Evolutionary conservation across 306 rosid genomes (phyloP).

Genomic region (Dryas octopetala): DNA sequence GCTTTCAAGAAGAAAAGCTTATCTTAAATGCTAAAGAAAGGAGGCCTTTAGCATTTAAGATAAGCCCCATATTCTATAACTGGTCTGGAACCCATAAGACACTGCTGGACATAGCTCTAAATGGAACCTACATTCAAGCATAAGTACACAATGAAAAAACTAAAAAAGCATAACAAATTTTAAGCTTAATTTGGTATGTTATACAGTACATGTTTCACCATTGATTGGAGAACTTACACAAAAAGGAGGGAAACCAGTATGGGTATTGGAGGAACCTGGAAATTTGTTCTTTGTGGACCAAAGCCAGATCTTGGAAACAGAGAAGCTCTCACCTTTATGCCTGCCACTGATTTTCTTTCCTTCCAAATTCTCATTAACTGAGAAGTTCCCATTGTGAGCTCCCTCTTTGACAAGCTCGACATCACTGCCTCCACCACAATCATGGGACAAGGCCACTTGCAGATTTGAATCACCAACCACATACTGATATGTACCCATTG

Average conservation of each 20-base stretch:
- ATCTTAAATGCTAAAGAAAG: neutral
- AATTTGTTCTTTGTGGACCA: constrained; percentile 63
- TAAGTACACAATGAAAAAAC: neutral
- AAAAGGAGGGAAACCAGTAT: constrained; percentile 36
- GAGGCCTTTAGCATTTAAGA: neutral
- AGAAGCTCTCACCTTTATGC: constrained; percentile 72
- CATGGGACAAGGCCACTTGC: constrained; percentile 48
- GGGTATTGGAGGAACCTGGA: constrained; percentile 38
- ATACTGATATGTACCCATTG: constrained; percentile 87
- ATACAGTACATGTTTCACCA: constrained; percentile 12
- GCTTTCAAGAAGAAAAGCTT: neutral
- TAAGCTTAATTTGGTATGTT: neutral
- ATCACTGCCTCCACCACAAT: neutral
- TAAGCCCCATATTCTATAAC: neutral
- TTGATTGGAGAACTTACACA: constrained; percentile 16
- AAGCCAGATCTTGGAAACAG: constrained; percentile 94
- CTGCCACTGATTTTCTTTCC: constrained; percentile 59
- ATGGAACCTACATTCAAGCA: neutral
- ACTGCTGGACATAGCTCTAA: neutral
- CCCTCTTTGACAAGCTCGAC: constrained; percentile 16
- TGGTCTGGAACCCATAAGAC: neutral
- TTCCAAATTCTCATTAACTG: constrained; percentile 40
- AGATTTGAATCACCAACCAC: constrained; percentile 61
- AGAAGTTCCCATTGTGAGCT: neutral
- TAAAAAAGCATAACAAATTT: neutral